phyloP scores from a whole-genome alignment of 257 asterid genomes.

The Leptodermis oblonga region DNA sequence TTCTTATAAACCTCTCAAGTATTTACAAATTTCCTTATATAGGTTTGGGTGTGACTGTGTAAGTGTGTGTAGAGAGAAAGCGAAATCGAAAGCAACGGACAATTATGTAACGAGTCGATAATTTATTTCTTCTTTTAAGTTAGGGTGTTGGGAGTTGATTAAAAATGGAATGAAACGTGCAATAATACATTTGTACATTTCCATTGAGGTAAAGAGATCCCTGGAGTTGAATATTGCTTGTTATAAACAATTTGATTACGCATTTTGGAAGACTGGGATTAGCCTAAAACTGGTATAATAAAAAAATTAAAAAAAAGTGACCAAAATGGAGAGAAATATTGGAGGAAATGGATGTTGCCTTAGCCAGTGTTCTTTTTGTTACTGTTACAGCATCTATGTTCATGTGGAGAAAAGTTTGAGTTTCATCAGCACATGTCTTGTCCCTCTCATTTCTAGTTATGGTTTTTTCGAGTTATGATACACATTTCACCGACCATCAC shows the following conservation, averaged over 20 bases:
- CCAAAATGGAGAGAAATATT: not conserved
- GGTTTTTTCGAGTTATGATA: too few species aligned
- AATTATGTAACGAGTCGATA: not conserved
- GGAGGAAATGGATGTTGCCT: not conserved
- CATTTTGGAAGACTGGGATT: not conserved
- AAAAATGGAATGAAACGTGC: slow-evolving; percentile 8
- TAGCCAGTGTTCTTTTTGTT: not conserved
- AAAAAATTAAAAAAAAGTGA: not conserved
- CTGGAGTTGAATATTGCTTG: not conserved
- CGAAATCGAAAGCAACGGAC: not conserved
- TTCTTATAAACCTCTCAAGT: too few species aligned
- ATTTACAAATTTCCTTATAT: too few species aligned
- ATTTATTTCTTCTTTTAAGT: not conserved
- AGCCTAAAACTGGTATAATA: not conserved
- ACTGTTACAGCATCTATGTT: not conserved
- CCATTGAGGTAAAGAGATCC: not conserved
- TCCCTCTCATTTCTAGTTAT: slow-evolving; percentile 8
- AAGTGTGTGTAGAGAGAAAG: not conserved
- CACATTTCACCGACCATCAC: too few species aligned
- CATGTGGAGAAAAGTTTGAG: not conserved
- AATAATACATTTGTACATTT: not conserved
- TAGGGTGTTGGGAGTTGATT: not conserved
- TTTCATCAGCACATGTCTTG: not conserved
- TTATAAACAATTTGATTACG: not conserved
- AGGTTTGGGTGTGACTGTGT: too few species aligned